These are phyloP conservation scores for Trypanosoma melophagium DNA, from an alignment of 208 protist genomes.

Conservation along the genomic window DNA sequence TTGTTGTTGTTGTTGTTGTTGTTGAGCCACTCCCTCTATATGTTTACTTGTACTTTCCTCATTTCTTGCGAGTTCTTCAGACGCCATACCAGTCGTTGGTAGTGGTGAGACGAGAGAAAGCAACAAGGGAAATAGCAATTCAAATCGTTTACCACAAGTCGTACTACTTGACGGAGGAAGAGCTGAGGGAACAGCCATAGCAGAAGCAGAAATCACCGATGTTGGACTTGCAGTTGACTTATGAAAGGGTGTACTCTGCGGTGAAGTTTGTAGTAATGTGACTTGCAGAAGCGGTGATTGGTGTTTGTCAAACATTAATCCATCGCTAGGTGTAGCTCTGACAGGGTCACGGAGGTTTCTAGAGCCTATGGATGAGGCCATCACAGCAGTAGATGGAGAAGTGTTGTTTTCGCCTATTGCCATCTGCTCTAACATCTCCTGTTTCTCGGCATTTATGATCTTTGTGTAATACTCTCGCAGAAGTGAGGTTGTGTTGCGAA, in stretches of 20 bases:
- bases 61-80: neutral
- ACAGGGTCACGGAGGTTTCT: neutral
- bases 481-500: slow-evolving; percentile 51
- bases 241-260: neutral
- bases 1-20: neutral
- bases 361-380: neutral
- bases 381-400: neutral
- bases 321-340: neutral
- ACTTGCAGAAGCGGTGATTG: neutral
- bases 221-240: neutral
- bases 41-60: neutral
- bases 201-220: neutral
- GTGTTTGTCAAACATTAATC: neutral
- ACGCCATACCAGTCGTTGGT: neutral
- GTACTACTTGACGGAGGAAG: neutral
- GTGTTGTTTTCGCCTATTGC: neutral
- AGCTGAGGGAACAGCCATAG: neutral
- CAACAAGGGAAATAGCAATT: slow-evolving; percentile 14
- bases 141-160: neutral
- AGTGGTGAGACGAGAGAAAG: neutral
- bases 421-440: slow-evolving; percentile 16
- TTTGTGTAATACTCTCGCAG: slow-evolving; percentile 43
- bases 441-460: slow-evolving; percentile 16
- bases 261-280: neutral
- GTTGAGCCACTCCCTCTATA: neutral